Percentiles rank a stretch among this genome's conserved stretches.
These are phyloP conservation scores for Dacryopinax primogenitus DNA, from an alignment of 768 basidiomycete genomes.

Conservation along the genomic window DNA sequence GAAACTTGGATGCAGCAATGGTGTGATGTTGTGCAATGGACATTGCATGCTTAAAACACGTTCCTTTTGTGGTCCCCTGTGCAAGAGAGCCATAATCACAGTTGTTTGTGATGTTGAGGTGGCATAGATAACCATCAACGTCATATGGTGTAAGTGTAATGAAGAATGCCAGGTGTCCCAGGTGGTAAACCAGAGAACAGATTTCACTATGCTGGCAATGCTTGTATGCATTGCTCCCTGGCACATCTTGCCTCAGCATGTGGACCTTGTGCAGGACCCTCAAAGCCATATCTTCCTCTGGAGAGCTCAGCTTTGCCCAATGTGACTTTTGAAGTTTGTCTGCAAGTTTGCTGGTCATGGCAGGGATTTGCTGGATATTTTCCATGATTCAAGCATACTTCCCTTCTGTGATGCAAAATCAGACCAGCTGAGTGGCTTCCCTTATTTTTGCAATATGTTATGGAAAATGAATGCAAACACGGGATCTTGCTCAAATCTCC, in stretches of 20 bases:
- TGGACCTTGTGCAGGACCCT: constrained; percentile 16
- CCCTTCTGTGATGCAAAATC: not conserved
- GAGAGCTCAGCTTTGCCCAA: not conserved
- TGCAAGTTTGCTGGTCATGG: not conserved
- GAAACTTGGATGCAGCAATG: constrained; percentile 11
- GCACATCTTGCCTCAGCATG: constrained; percentile 14
- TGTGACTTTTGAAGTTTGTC: constrained; percentile 14
- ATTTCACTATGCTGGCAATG: constrained; percentile 16
- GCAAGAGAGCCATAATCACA: constrained; percentile 11
- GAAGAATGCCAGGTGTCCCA: constrained; percentile 16
- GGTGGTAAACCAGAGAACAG: constrained; percentile 11
- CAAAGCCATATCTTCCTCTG: constrained; percentile 14
- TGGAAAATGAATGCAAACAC: constrained; percentile 17
- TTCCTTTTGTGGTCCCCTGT: not conserved
- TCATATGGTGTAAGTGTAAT: constrained; percentile 19
- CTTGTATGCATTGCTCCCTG: constrained; percentile 14
- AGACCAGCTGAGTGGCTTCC: not conserved
- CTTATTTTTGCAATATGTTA: constrained; percentile 18
- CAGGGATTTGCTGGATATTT: not conserved
- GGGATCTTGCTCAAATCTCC: constrained; percentile 18
- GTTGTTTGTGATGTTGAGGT: constrained; percentile 12
- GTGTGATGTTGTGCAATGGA: constrained; percentile 13
- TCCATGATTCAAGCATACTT: not conserved
- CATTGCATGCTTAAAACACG: constrained; percentile 1
- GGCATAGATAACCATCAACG: constrained; percentile 13